Conservation (phyloP, 352 stramenopile species). For the Globisporangium takayamanum region DNA sequence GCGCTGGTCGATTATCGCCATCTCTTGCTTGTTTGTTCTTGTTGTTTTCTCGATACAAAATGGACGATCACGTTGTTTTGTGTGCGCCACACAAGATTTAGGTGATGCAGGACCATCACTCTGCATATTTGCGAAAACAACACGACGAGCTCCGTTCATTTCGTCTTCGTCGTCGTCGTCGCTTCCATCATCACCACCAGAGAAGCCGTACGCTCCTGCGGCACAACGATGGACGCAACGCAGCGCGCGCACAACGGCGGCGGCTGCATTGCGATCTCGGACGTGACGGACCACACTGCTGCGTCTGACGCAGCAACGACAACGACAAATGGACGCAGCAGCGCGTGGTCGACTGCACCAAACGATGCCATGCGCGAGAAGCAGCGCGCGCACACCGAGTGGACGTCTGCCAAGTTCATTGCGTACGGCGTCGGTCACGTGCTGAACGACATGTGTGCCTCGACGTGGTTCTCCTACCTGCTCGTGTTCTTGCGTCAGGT, state of each 20-base stretch:
- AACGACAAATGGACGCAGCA: background rate
- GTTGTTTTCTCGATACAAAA: background rate
- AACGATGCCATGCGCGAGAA: conserved; percentile 1
- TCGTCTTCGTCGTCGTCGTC: background rate
- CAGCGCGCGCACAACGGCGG: background rate
- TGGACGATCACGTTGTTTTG: too few relatives aligned
- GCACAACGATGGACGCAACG: background rate
- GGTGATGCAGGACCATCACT: too few relatives aligned
- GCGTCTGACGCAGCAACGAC: background rate
- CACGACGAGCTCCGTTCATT: background rate
- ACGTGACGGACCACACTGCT: conserved; percentile 1
- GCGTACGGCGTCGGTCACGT: conserved; percentile 81
- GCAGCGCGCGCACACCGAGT: conserved; percentile 20
- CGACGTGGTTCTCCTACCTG: conserved; percentile 85
- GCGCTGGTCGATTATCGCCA: conserved; percentile 18
- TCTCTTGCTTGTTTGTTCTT: background rate
- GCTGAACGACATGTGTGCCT: conserved; percentile 86
- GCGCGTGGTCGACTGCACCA: background rate
- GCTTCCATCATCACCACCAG: background rate
- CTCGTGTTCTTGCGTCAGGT: conserved; percentile 71
- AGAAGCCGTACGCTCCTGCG: too few relatives aligned
- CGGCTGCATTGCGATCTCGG: conserved; percentile 14
- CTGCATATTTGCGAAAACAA: background rate
- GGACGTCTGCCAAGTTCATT: conserved; percentile 53
- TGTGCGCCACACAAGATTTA: too few relatives aligned